Percentiles rank a stretch among this genome's conserved stretches.
Evolutionary conservation across 345 rosid species (phyloP).

Genomic region (Zanthoxylum bungeanum): DNA sequence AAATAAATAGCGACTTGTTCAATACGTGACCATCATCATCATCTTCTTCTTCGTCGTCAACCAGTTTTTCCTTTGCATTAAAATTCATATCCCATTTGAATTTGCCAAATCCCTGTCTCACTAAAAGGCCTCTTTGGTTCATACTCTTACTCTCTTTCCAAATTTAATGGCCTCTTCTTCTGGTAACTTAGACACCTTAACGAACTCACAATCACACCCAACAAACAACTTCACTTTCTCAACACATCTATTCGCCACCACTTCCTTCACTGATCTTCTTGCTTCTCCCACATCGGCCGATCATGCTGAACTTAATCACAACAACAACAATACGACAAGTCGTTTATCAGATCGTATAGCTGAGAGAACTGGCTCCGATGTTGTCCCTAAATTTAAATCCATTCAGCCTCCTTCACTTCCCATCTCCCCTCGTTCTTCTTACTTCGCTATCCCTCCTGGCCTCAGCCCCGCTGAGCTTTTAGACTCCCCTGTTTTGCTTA

Average conservation of each 20-base stretch:
- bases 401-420: slow-evolving; percentile 76
- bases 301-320: too few relatives aligned
- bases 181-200: slow-evolving; percentile 36
- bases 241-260: slow-evolving; percentile 21
- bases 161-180: slow-evolving; percentile 40
- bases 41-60: slow-evolving; percentile 4
- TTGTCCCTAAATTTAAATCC: slow-evolving; percentile 81
- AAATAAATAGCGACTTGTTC: background rate
- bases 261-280: slow-evolving; percentile 59
- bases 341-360: slow-evolving; percentile 45
- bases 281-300: slow-evolving; percentile 26
- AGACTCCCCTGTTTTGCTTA: slow-evolving; percentile 63
- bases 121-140: background rate
- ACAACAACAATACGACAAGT: too few relatives aligned
- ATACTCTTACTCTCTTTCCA: too few relatives aligned
- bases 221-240: slow-evolving; percentile 26
- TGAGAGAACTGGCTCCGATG: slow-evolving; percentile 63
- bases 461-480: slow-evolving; percentile 76
- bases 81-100: background rate
- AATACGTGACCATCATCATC: slow-evolving; percentile 27
- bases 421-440: slow-evolving; percentile 72
- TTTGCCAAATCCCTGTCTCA: background rate
- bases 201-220: slow-evolving; percentile 26
- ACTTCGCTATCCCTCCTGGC: slow-evolving; percentile 81
- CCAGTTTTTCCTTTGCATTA: background rate